Evolutionary conservation across 139 green algal species (phyloP).

Genomic region (Chlorella sp.): DNA sequence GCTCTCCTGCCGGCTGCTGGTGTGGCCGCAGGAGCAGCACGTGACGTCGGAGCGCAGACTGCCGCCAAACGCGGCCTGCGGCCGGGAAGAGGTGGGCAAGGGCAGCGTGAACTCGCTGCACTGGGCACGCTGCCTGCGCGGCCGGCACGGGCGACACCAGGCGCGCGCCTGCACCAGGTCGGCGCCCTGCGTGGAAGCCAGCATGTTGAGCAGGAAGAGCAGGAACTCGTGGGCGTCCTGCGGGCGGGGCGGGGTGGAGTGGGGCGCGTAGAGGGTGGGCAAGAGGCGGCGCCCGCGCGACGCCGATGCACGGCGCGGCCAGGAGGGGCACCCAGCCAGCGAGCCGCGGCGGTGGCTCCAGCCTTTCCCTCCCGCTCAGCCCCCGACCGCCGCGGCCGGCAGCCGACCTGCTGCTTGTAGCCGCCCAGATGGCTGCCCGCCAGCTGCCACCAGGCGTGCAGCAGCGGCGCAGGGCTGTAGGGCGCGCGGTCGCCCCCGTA

Average conservation of each 20-base stretch:
- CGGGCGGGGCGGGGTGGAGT: conserved; percentile 65
- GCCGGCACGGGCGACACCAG: too few relatives aligned
- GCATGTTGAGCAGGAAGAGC: conserved; percentile 63
- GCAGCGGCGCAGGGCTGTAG: conserved; percentile 64
- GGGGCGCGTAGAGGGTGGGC: background rate
- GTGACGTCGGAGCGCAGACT: conserved; percentile 82
- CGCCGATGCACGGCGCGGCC: too few relatives aligned
- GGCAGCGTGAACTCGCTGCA: too few relatives aligned
- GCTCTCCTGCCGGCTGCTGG: conserved; percentile 77
- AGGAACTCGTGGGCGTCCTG: conserved; percentile 97
- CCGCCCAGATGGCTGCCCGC: conserved; percentile 40
- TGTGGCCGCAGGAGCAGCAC: conserved; percentile 78
- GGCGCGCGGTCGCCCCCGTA: conserved; percentile 60
- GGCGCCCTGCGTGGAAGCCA: background rate
- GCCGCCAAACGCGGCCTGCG: conserved; percentile 71
- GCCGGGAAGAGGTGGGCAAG: background rate
- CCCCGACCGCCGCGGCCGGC: too few relatives aligned
- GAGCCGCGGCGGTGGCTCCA: background rate
- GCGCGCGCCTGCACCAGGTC: too few relatives aligned
- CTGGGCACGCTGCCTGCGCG: too few relatives aligned
- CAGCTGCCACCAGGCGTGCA: conserved; percentile 80
- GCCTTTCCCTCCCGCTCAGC: background rate
- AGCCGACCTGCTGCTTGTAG: conserved; percentile 46
- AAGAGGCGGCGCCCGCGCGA: too few relatives aligned
- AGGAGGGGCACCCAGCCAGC: too few relatives aligned